These are phyloP conservation scores for Euphrasia confusa DNA, from an alignment of 257 asterid genomes.

Conservation along the genomic window DNA sequence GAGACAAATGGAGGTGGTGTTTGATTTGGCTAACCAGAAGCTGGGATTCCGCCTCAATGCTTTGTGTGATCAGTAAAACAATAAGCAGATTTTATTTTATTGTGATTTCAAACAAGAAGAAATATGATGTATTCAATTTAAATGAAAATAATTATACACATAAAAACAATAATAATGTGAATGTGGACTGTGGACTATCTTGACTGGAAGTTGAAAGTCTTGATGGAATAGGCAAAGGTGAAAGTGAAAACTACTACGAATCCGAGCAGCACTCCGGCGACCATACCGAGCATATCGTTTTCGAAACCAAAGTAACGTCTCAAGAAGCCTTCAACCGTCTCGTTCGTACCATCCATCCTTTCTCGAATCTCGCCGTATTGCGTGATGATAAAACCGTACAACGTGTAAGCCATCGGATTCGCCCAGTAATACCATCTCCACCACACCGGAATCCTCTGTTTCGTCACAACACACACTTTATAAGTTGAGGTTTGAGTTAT, in stretches of 20 bases:
- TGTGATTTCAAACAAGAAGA: too few species aligned
- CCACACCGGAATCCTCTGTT: constrained; percentile 73
- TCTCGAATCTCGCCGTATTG: constrained; percentile 51
- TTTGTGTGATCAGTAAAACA: too few species aligned
- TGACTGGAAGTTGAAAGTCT: constrained; percentile 44
- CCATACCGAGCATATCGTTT: constrained; percentile 28
- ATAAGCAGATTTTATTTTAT: too few species aligned
- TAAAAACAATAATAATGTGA: too few species aligned
- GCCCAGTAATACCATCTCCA: constrained; percentile 89
- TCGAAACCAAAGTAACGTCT: constrained; percentile 32
- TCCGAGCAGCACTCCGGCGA: constrained; percentile 27
- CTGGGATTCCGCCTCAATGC: too few species aligned
- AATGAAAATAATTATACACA: too few species aligned
- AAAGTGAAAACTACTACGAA: constrained; percentile 29
- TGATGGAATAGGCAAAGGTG: constrained; percentile 36
- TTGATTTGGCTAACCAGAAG: too few species aligned
- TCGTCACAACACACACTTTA: too few species aligned
- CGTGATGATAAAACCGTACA: constrained; percentile 63
- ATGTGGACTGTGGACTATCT: constrained; percentile 22
- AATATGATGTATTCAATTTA: too few species aligned
- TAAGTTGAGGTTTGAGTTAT: too few species aligned
- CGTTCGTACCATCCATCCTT: constrained; percentile 1
- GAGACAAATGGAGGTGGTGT: too few species aligned
- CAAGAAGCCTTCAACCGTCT: constrained; percentile 32
- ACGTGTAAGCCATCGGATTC: constrained; percentile 54